These are phyloP conservation scores for Aquilaria malaccensis DNA, from an alignment of 345 rosid species.

Conservation along the genomic window DNA sequence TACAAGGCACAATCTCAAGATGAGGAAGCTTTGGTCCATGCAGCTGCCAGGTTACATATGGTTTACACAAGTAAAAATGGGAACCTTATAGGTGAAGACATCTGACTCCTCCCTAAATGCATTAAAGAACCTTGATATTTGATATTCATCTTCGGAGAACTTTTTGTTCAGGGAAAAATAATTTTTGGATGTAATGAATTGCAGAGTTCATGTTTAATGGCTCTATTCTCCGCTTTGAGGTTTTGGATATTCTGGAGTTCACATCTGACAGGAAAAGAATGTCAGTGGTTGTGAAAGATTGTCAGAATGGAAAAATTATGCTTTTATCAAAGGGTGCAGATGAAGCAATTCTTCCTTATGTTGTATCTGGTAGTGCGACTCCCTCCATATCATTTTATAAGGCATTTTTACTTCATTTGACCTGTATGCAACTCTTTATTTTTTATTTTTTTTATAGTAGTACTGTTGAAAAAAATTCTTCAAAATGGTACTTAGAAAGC, in stretches of 20 bases:
- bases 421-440: too few relatives aligned
- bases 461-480: too few relatives aligned
- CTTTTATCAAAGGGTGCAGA: slow-evolving; percentile 97
- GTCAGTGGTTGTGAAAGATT: slow-evolving; percentile 87
- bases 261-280: slow-evolving; percentile 97
- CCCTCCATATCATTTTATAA: too few relatives aligned
- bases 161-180: neutral
- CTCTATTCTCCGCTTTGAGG: slow-evolving; percentile 52
- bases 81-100: slow-evolving; percentile 59
- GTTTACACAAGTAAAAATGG: slow-evolving; percentile 59
- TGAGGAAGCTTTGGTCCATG: slow-evolving; percentile 96
- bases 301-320: slow-evolving; percentile 59
- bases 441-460: too few relatives aligned
- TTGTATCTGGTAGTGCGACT: slow-evolving; percentile 44
- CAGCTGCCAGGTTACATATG: slow-evolving; percentile 88
- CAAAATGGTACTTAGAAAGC: too few relatives aligned
- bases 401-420: too few relatives aligned
- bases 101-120: too few relatives aligned
- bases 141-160: too few relatives aligned
- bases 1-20: slow-evolving; percentile 99
- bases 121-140: too few relatives aligned
- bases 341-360: slow-evolving; percentile 87
- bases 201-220: slow-evolving; percentile 78
- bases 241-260: slow-evolving; percentile 85
- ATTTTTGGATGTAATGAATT: neutral